Percentiles rank a stretch among this genome's conserved stretches.
Evolutionary conservation across 306 rosid genomes (phyloP).

Genomic region (Cucurbita moschata): DNA sequence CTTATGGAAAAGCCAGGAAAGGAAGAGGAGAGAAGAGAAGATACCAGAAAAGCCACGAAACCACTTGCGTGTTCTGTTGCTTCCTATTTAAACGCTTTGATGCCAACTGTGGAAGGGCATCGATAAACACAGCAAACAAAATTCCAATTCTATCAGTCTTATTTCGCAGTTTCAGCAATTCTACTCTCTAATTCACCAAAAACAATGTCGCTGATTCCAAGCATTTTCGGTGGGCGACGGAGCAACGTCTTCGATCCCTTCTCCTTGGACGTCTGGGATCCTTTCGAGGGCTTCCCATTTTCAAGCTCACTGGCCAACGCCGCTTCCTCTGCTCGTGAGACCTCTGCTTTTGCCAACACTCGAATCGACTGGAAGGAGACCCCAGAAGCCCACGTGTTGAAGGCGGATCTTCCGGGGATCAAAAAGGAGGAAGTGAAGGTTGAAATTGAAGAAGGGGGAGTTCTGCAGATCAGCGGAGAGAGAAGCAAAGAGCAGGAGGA

Average conservation of each 20-base stretch:
- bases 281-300: conserved; percentile 5
- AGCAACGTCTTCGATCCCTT: conserved; percentile 19
- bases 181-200: neutral
- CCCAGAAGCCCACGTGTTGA: conserved; percentile 22
- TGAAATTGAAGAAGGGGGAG: conserved; percentile 20
- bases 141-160: neutral
- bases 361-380: conserved; percentile 31
- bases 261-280: conserved; percentile 21
- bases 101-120: neutral
- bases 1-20: neutral
- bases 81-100: neutral
- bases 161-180: neutral
- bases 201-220: conserved; percentile 13
- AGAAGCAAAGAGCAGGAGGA: conserved; percentile 18
- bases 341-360: conserved; percentile 20
- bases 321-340: conserved; percentile 9
- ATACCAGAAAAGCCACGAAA: neutral
- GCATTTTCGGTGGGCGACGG: conserved; percentile 11
- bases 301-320: neutral
- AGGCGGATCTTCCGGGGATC: conserved; percentile 25
- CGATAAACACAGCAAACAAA: neutral
- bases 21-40: neutral
- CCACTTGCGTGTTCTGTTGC: neutral
- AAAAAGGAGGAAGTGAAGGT: conserved; percentile 22
- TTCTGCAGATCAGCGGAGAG: conserved; percentile 21